phyloP scores from a whole-genome alignment of 2,329 filamentous ascomycete species.

The Clarireedia homoeocarpa region DNA sequence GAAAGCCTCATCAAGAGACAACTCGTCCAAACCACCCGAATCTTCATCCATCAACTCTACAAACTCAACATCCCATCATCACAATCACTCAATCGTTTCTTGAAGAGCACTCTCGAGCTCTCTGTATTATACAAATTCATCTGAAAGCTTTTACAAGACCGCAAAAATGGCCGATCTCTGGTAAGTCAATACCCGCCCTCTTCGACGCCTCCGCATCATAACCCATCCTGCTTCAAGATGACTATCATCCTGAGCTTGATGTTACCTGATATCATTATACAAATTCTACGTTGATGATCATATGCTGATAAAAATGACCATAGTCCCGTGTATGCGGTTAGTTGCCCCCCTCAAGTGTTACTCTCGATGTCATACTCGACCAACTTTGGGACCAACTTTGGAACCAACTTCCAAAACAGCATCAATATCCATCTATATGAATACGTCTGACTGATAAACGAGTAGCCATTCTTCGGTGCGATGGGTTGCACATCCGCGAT shows the following conservation, averaged over 20 bases:
- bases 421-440: slow-evolving; percentile 14
- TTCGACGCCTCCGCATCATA: background rate
- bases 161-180: slow-evolving; percentile 66
- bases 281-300: slow-evolving; percentile 1
- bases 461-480: slow-evolving; percentile 82
- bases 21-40: slow-evolving; percentile 12
- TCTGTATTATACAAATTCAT: slow-evolving; percentile 10
- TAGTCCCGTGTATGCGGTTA: slow-evolving; percentile 98
- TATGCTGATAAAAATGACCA: slow-evolving; percentile 37
- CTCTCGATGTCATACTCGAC: background rate
- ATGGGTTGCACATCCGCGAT: slow-evolving; percentile 95
- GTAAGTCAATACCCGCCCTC: slow-evolving; percentile 48
- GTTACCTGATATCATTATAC: background rate
- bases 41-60: slow-evolving; percentile 21
- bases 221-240: slow-evolving; percentile 12
- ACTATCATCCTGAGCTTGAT: slow-evolving; percentile 11
- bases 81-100: slow-evolving; percentile 18
- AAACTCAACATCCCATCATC: slow-evolving; percentile 23
- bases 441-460: slow-evolving; percentile 24
- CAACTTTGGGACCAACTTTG: background rate
- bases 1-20: slow-evolving; percentile 10
- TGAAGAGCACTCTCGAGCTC: slow-evolving; percentile 20
- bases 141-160: slow-evolving; percentile 27
- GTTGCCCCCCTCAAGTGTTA: slow-evolving; percentile 37
- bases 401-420: background rate